phyloP scores from a whole-genome alignment of 305 asterid species.

The Fraxinus platypoda region DNA sequence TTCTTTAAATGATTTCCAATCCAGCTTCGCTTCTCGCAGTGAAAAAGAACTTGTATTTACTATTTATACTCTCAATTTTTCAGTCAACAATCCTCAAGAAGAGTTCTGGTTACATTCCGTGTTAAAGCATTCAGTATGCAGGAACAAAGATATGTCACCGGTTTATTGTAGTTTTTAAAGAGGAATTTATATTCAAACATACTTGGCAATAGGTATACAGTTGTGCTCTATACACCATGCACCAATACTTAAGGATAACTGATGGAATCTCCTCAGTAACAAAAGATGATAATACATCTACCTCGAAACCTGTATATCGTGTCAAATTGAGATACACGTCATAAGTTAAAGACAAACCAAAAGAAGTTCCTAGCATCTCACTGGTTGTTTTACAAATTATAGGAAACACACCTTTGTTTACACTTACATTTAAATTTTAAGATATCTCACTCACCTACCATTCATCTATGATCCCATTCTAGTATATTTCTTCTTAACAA shows the following conservation, averaged over 20 bases:
- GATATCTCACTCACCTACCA: background rate
- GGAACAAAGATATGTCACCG: background rate
- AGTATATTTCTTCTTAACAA: background rate
- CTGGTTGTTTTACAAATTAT: background rate
- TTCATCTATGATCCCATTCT: background rate
- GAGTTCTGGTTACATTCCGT: background rate
- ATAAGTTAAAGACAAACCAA: background rate
- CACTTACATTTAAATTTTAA: background rate
- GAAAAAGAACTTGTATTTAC: background rate
- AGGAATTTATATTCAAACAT: background rate
- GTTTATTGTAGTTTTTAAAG: background rate
- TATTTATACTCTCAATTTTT: background rate
- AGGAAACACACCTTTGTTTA: background rate
- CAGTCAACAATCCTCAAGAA: background rate
- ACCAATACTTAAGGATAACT: background rate
- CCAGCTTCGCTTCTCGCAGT: background rate
- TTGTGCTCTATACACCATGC: background rate
- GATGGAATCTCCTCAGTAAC: background rate
- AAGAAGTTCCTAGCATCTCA: background rate
- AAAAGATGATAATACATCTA: conserved; percentile 2
- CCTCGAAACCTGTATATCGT: background rate
- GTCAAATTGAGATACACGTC: background rate
- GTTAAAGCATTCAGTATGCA: background rate
- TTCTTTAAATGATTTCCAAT: background rate
- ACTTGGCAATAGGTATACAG: background rate